phyloP scores from a whole-genome alignment of 2,329 filamentous ascomycete species.

The Fusarium zealandicum region DNA sequence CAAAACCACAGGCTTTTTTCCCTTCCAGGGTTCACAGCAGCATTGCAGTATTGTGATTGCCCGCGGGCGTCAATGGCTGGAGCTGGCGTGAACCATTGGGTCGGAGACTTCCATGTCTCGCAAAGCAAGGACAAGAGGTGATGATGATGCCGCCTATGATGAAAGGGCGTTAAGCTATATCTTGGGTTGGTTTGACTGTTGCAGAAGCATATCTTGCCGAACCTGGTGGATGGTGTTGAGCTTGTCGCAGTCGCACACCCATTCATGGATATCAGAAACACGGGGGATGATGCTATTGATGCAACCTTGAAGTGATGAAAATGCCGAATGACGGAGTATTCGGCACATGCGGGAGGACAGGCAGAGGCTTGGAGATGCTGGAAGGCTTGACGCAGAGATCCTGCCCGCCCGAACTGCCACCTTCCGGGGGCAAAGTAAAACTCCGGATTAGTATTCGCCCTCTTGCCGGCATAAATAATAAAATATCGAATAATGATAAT shows the following conservation, averaged over 20 bases:
- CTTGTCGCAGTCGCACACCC: conserved; percentile 1
- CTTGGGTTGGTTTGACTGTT: not conserved
- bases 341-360: not conserved
- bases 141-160: conserved; percentile 6
- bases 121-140: not conserved
- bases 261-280: not conserved
- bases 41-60: not conserved
- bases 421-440: too few relatives aligned
- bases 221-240: not conserved
- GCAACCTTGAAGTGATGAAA: too few relatives aligned
- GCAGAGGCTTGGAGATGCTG: too few relatives aligned
- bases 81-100: not conserved
- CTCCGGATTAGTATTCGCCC: too few relatives aligned
- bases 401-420: too few relatives aligned
- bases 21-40: not conserved
- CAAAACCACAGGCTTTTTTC: not conserved
- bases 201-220: not conserved
- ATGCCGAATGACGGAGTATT: too few relatives aligned
- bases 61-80: conserved; percentile 1
- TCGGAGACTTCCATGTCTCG: conserved; percentile 2
- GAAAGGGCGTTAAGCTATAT: conserved; percentile 2
- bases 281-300: conserved; percentile 1
- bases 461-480: too few relatives aligned
- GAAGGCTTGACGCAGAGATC: conserved; percentile 7
- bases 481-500: too few relatives aligned